Evolutionary conservation across 2,329 filamentous ascomycete genomes (phyloP), one percentile per base, ranked within the genome.

Genomic region (Verticillium longisporum): DNA sequence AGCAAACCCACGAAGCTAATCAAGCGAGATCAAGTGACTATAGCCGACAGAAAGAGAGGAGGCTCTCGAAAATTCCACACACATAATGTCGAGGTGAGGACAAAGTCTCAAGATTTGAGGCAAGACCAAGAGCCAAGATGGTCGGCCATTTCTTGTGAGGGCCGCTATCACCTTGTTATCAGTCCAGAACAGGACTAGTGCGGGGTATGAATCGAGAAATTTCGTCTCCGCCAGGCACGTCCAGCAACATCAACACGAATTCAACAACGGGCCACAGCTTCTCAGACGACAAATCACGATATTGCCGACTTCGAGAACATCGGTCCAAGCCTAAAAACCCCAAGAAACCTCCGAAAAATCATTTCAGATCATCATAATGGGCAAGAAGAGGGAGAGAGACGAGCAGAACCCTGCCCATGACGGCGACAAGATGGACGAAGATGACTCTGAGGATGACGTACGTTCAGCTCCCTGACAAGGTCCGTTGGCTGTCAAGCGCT

Each of bases 401-500:
- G 74, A 76, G 68, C 73, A 78, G 61, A 73, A 73, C 60, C 69
- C 79, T 15, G 73, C 80, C 34, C 76, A 78, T 61, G 77, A 77
- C 37, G 73, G 76, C 7, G 74, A 82, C 67, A 80, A 78, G 71
- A 79, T 84, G 72, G 79, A 79, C 59, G 76, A 80, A 63, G 80
- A 80, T 61, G 78, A 76, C 71, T 82, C 80, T 15, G 82, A 84
- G 64, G 81, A 82, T 60, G 83, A 84, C 69, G 83, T 81, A 67
- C 68, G 70, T 65, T 50, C 31, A 54, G 32, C 53, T 33, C 21
- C n/a, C 13, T 13, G 13, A n/a, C 26, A 15, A 55, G 1, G 4
- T n/a, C 26, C 18, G 18, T 31, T 9, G 13, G 65, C 61, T 65
- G 55, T 64, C 56, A 58, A 56, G 26, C 55, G 56, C 21, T 41